Evolutionary conservation across 2,329 filamentous ascomycete genomes (phyloP), one percentile per base, ranked within the genome.

Genomic region (Ustulina deusta): DNA sequence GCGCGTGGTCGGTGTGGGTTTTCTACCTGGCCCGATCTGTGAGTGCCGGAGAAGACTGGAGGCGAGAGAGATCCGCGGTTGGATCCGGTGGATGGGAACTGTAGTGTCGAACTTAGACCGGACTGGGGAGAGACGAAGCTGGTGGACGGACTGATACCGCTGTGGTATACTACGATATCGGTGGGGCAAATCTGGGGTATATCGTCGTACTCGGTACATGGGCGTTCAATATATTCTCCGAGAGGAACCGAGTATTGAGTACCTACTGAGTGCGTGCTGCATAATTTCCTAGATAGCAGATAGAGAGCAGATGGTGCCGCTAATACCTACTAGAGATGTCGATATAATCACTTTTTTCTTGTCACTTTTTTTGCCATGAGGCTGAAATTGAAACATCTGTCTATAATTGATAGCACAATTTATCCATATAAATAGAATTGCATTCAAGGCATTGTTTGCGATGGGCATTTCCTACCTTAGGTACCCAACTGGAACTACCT

Each of bases 121-220:
- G 27, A 32, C 13, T 36, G 29, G 11, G 40, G 20, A 42, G 36
- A 36, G 38, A 32, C 13, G 40, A n/a, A 32, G 32, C 29, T 56
- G 51, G 34, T 34, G 34, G 61, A 46, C 32, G 40, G 44, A 51
- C 4, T 34, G 32, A 15, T 57, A n/a, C n/a, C n/a, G n/a, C n/a
- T n/a, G n/a, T n/a, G n/a, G n/a, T n/a, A n/a, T n/a, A n/a, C n/a
- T n/a, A 13, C 38, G 54, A 63, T 59, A 65, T 46, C n/a, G 34
- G 63, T 65, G 63, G 63, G 63, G 63, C 46, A 54, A 42, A 48
- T 40, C 34, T 52, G 44, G 61, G 61, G 44, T 54, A 59, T 10
- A 6, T 27, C 38, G 13, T 48, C 15, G 61, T 59, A 52, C 54
- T 58, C 25, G 44, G 36, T 64, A 64, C 61, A 9, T 11, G n/a